Evolutionary conservation across 345 rosid genomes (phyloP).

Genomic region (Hirschfeldia incana): DNA sequence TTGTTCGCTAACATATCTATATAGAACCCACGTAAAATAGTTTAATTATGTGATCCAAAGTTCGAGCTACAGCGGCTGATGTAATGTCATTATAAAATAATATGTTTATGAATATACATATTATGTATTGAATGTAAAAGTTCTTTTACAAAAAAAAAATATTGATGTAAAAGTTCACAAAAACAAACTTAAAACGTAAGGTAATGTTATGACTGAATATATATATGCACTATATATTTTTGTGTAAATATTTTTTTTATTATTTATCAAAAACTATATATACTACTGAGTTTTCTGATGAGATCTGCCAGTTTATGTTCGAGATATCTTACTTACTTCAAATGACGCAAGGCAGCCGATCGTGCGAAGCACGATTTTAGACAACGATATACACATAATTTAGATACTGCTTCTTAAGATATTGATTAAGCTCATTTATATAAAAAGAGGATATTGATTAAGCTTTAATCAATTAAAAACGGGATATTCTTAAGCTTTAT

Average conservation of each 20-base stretch:
- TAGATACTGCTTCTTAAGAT: constrained; percentile 15
- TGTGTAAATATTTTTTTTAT: neutral
- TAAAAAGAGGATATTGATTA: neutral
- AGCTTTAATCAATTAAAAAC: neutral
- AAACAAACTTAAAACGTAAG: neutral
- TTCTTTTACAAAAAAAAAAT: neutral
- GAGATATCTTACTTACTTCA: constrained; percentile 6
- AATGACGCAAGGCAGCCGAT: constrained; percentile 17
- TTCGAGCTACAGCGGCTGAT: neutral
- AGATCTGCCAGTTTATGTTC: neutral
- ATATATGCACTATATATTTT: neutral
- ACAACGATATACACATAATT: neutral
- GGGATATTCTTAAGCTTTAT: constrained; percentile 9
- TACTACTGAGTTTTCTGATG: neutral
- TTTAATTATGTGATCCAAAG: neutral
- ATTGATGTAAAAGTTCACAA: neutral
- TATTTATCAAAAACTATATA: neutral
- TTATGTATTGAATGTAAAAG: neutral
- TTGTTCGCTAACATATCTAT: neutral
- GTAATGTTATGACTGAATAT: neutral
- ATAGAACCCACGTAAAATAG: neutral
- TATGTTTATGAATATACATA: neutral
- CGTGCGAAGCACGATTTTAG: constrained; percentile 34
- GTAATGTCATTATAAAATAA: neutral
- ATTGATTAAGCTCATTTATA: constrained; percentile 9